These are phyloP conservation scores for Fusarium sp. DNA, from an alignment of 2,329 filamentous ascomycete genomes.

Conservation along the genomic window DNA sequence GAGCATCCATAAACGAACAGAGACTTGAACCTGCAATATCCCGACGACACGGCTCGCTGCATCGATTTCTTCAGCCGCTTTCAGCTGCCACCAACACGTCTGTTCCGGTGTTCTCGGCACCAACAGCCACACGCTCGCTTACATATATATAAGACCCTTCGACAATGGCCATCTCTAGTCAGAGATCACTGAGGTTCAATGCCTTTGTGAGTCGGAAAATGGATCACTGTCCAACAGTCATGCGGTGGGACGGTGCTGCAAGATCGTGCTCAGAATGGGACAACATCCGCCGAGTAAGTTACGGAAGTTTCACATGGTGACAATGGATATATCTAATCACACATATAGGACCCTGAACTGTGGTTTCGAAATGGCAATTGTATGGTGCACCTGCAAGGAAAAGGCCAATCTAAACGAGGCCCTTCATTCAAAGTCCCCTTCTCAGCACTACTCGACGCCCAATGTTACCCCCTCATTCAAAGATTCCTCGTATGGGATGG, in stretches of 20 bases:
- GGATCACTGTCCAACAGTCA: constrained; percentile 49
- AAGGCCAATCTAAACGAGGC: constrained; percentile 73
- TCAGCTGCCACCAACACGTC: constrained; percentile 13
- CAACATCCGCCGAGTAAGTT: constrained; percentile 61
- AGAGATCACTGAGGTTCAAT: constrained; percentile 44
- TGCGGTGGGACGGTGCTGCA: constrained; percentile 65
- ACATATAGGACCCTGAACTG: constrained; percentile 75
- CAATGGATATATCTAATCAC: constrained; percentile 15
- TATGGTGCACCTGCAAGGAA: constrained; percentile 75
- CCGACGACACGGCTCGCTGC: constrained; percentile 35
- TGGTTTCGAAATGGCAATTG: constrained; percentile 78
- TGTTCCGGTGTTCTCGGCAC: constrained; percentile 1
- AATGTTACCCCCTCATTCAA: constrained; percentile 72
- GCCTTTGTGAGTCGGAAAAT: constrained; percentile 50
- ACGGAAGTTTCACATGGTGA: neutral
- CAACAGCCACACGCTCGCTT: neutral
- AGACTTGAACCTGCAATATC: constrained; percentile 38
- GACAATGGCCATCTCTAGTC: constrained; percentile 30
- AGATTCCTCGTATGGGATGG: constrained; percentile 59
- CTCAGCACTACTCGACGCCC: constrained; percentile 66
- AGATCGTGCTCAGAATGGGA: constrained; percentile 62
- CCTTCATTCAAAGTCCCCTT: constrained; percentile 78
- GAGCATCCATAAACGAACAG: constrained; percentile 18
- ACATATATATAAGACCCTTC: constrained; percentile 3
- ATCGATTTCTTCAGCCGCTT: constrained; percentile 31